phyloP scores from a whole-genome alignment of 2,329 filamentous ascomycete species.

The Coccinonectria pachysandricola region DNA sequence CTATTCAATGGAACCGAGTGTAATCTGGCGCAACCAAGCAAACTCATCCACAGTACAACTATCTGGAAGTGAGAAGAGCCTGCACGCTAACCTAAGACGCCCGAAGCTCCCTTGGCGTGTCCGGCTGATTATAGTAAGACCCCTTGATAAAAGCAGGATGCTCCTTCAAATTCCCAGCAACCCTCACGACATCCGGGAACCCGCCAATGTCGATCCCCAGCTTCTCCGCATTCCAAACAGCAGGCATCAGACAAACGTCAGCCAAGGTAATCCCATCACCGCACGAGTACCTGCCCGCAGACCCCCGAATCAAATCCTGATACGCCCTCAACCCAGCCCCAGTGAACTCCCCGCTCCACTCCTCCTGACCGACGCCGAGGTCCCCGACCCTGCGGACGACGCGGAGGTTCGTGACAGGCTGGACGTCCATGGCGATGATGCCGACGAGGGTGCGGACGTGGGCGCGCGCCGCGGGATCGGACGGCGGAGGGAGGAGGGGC shows the following conservation, averaged over 20 bases:
- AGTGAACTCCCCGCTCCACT: slow-evolving; percentile 44
- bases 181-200: slow-evolving; percentile 36
- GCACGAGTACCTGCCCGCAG: slow-evolving; percentile 41
- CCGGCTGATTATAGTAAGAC: slow-evolving; percentile 43
- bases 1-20: no score
- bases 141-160: slow-evolving; percentile 41
- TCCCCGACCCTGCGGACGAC: slow-evolving; percentile 38
- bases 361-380: slow-evolving; percentile 31
- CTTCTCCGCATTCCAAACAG: slow-evolving; percentile 45
- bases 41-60: no score
- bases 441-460: slow-evolving; percentile 40
- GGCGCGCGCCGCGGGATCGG: slow-evolving; percentile 33
- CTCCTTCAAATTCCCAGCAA: slow-evolving; percentile 36
- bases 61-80: no score
- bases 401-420: slow-evolving; percentile 49
- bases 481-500: slow-evolving; percentile 39
- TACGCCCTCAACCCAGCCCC: slow-evolving; percentile 45
- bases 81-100: not conserved
- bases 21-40: no score
- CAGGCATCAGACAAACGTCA: slow-evolving; percentile 48
- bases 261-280: slow-evolving; percentile 47
- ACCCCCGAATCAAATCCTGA: slow-evolving; percentile 31
- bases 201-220: slow-evolving; percentile 40
- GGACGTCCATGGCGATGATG: slow-evolving; percentile 47
- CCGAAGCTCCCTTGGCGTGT: slow-evolving; percentile 29